A percentile compares a stretch with the other conserved stretches of the same genome.
These are phyloP conservation scores for Colletotrichum sp. DNA, from an alignment of 2,329 filamentous ascomycete species.

Conservation along the genomic window DNA sequence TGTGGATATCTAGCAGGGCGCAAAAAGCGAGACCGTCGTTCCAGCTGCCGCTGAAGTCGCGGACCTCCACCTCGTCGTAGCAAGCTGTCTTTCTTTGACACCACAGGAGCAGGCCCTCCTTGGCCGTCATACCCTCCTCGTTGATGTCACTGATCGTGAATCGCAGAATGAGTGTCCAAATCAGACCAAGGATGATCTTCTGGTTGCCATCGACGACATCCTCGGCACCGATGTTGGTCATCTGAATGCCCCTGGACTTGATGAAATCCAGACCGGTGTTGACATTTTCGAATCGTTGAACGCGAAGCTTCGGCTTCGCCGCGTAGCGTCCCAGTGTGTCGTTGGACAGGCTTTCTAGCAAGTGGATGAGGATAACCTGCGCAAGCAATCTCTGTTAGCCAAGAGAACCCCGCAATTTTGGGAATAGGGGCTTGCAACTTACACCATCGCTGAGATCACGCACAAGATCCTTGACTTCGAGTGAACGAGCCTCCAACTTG, in stretches of 20 bases:
- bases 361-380: constrained; percentile 92
- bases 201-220: constrained; percentile 97
- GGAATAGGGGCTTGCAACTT: constrained; percentile 44
- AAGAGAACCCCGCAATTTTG: constrained; percentile 1
- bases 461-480: constrained; percentile 87
- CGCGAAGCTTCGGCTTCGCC: constrained; percentile 91
- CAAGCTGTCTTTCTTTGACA: constrained; percentile 98
- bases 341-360: constrained; percentile 93
- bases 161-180: constrained; percentile 97
- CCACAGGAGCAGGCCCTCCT: constrained; percentile 94
- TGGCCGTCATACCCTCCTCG: constrained; percentile 95
- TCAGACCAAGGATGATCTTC: constrained; percentile 95
- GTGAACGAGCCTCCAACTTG: constrained; percentile 79
- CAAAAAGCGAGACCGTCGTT: constrained; percentile 98
- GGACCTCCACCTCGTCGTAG: constrained; percentile 95
- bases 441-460: constrained; percentile 92
- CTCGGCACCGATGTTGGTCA: constrained; percentile 98
- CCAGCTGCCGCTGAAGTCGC: constrained; percentile 95
- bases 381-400: constrained; percentile 21
- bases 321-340: constrained; percentile 97
- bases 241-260: constrained; percentile 87
- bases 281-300: constrained; percentile 97
- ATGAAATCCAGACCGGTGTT: constrained; percentile 95
- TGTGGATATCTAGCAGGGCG: constrained; percentile 93
- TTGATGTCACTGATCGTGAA: constrained; percentile 99